Conservation (phyloP, 495 filamentous ascomycete genomes). For the Aspergillus incahuasiensis region DNA sequence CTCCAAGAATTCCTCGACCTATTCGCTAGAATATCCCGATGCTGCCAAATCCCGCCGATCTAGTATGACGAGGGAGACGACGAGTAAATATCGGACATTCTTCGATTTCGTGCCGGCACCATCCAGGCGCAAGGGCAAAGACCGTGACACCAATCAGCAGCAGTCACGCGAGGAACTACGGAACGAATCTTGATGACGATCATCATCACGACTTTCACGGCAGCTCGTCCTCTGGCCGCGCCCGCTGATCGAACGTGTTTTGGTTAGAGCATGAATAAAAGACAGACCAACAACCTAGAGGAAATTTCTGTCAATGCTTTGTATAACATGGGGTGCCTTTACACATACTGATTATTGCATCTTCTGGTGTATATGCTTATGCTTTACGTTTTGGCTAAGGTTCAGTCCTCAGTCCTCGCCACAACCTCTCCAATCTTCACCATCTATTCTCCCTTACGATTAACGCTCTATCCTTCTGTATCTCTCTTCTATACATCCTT, state of each 20-base stretch:
- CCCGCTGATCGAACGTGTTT: background rate
- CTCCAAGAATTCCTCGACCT: conserved; percentile 46
- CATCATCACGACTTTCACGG: background rate
- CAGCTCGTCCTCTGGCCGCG: background rate
- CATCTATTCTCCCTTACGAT: conserved; percentile 38
- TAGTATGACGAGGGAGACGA: conserved; percentile 41
- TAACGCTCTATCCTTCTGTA: conserved; percentile 19
- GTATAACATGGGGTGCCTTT: conserved; percentile 21
- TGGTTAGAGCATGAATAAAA: background rate
- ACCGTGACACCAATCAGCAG: conserved; percentile 38
- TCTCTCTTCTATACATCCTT: conserved; percentile 11
- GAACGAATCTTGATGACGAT: conserved; percentile 30
- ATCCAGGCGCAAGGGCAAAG: conserved; percentile 42
- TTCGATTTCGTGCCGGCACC: conserved; percentile 44
- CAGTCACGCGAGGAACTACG: conserved; percentile 37
- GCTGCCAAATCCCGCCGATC: conserved; percentile 37
- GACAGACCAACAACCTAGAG: conserved; percentile 5
- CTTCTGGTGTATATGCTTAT: conserved; percentile 22
- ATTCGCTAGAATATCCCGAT: conserved; percentile 43
- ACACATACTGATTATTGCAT: conserved; percentile 11
- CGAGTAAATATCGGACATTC: conserved; percentile 43
- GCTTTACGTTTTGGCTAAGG: conserved; percentile 9
- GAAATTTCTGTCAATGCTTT: conserved; percentile 10
- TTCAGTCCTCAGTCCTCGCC: background rate
- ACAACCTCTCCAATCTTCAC: background rate